phyloP scores from a whole-genome alignment of 345 rosid genomes.

The Lepidium aucheri region DNA sequence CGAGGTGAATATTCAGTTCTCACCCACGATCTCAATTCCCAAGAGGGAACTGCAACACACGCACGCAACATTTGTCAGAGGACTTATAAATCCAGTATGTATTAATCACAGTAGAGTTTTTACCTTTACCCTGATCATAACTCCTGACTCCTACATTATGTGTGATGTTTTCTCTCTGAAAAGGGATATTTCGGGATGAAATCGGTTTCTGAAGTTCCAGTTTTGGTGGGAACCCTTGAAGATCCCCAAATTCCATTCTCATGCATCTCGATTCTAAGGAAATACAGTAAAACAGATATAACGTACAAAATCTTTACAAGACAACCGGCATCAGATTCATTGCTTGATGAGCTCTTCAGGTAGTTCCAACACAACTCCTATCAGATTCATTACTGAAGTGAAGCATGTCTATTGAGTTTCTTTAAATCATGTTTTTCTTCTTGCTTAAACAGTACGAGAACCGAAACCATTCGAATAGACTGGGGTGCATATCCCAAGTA shows the following conservation, averaged over 20 bases:
- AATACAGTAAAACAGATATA: conserved; percentile 41
- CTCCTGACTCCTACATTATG: not conserved
- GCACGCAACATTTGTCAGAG: conserved; percentile 88
- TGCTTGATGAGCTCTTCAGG: conserved; percentile 83
- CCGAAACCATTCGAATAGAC: conserved; percentile 57
- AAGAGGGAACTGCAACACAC: conserved; percentile 80
- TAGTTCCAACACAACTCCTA: conserved; percentile 11
- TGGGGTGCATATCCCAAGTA: conserved; percentile 99
- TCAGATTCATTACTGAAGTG: not conserved
- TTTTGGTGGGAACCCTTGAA: conserved; percentile 76
- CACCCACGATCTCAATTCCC: conserved; percentile 61
- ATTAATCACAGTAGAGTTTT: not conserved
- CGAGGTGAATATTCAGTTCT: conserved; percentile 58
- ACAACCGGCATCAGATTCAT: conserved; percentile 42
- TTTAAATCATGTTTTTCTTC: not conserved
- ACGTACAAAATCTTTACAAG: conserved; percentile 81
- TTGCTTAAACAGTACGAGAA: conserved; percentile 38
- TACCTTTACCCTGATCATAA: not conserved
- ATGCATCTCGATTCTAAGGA: conserved; percentile 66
- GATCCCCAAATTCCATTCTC: conserved; percentile 74
- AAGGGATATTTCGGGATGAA: conserved; percentile 75
- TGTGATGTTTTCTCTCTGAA: conserved; percentile 13
- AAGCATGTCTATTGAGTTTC: not conserved
- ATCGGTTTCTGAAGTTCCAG: conserved; percentile 53
- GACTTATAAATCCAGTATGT: conserved; percentile 79